Base-by-base conservation (phyloP, 2,329 filamentous ascomycete genomes). In the Elsinoe arachidis region DNA sequence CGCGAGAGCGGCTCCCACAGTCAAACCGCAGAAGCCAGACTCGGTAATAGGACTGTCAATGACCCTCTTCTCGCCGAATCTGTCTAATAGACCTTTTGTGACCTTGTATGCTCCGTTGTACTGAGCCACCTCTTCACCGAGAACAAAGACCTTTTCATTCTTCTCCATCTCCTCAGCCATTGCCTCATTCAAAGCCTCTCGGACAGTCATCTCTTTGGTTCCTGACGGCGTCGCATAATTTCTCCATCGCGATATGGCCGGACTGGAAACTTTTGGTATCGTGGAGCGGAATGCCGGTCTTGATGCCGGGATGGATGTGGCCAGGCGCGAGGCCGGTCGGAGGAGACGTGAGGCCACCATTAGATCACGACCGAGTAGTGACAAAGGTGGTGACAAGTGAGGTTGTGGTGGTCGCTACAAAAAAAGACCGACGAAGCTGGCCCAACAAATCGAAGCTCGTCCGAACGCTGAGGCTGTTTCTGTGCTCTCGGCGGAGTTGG, bases 91-190 rank as follows among this genome's bases (percentile, higher is more conserved):
- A 66, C 93, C 93, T 81, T 96, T 96, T 69, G 93, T 99, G 72
- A 99, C 92, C 80, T 99, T 99, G 85, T 99, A 99, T 71, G 92
- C 92, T 80, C 93, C 93, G 75, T 99, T 99, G 81, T 99, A 99
- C 78, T 99, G 93, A 68, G 93, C 93, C 70, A 99, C 93, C 79
- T 99, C 93, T 81, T 99, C 93, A 69, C 93, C 93, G 59, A 99
- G 75, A 66, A 99, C 78, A 74, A 96, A 99, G 67, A 96, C 91
- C 81, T 96, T 97, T 63, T 86, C 81, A 76, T 99, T 95, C 71
- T 76, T 73, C 80, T 96, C 91, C 74, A 99, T 85, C 81, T 99
- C 93, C 80, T 99, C 93, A 49, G 90, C 90, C 71, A 99, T 85
- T 60, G 93, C 93, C 80, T 99, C 92, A 74, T 99, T 99, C 70